Base-by-base conservation (phyloP, 495 filamentous ascomycete species). In the Annulohypoxylon stygium region DNA sequence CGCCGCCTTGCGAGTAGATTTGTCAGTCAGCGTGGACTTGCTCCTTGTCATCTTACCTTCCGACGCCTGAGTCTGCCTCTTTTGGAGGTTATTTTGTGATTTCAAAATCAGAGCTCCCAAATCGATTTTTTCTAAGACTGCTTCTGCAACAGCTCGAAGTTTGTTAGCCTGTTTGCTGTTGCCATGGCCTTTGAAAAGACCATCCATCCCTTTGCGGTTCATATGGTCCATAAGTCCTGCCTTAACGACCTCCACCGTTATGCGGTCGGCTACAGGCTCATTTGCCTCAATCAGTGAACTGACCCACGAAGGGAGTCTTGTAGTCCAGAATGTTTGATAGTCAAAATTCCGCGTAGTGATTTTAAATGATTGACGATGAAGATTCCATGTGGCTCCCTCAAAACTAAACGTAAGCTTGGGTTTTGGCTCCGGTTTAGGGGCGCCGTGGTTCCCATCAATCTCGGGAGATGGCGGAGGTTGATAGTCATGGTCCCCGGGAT, bases 191-290 rank as follows among this genome's bases (percentile, higher is more conserved):
- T 65, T 25, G n/a, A 78, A 51, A 50, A 75, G 65, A 9, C n/a
- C 0, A 2, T 39, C 9, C 41, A 55, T 34, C 33, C 45, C 58
- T 23, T 64, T 71, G 9, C 34, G 58, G 16, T 25, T 59, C 10
- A 75, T 41, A 34, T 73, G 75, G 8, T 53, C 14, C 3, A 34
- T 47, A 34, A 73, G 73, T 14, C 66, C 74, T 34, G 37, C 37
- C 37, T 63, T 66, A 30, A 76, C 64, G 16, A 75, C 67, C 18
- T 73, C 60, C 25, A 62, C 26, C 23, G 61, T 69, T 45, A 76
- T 36, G 20, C 47, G 57, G 45, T 69, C 59, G 20, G 30, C 41
- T 16, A 30, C 2, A 26, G 43, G 37, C 8, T 11, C 23, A 50
- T 78, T 78, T 16, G 47, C 64, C 45, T 68, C 25, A 14, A 70